Evolutionary conservation across 148 eudicot genomes (phyloP).

Genomic region (Chenopodium quinoa): DNA sequence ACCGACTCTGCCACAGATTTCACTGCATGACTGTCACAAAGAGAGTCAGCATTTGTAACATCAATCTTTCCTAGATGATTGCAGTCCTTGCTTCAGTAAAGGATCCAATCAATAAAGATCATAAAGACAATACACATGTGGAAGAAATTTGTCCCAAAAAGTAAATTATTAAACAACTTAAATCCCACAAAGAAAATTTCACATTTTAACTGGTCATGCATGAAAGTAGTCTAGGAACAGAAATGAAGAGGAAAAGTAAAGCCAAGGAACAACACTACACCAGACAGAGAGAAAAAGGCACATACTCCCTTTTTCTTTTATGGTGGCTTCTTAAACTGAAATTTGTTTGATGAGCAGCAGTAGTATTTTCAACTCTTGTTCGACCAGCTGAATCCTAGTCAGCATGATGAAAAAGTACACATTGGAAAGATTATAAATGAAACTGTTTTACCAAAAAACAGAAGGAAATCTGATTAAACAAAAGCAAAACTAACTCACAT

Average conservation of each 20-base stretch:
- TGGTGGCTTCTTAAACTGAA: slow-evolving; percentile 32
- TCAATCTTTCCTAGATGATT: slow-evolving; percentile 13
- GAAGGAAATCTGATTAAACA: slow-evolving; percentile 6
- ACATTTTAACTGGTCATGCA: not conserved
- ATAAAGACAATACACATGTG: not conserved
- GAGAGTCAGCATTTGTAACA: slow-evolving; percentile 24
- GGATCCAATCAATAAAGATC: slow-evolving; percentile 8
- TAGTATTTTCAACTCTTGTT: slow-evolving; percentile 21
- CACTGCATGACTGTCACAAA: slow-evolving; percentile 9
- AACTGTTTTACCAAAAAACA: not conserved
- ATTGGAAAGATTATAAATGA: slow-evolving; percentile 7
- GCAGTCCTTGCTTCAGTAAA: slow-evolving; percentile 30
- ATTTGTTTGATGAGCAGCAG: slow-evolving; percentile 22
- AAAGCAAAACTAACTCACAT: slow-evolving; percentile 35
- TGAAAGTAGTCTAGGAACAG: slow-evolving; percentile 1
- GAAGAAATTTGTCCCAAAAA: not conserved
- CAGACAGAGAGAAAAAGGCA: not conserved
- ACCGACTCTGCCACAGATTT: slow-evolving; percentile 20
- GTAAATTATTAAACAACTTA: not conserved
- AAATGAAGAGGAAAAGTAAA: not conserved
- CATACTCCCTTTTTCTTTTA: slow-evolving; percentile 47
- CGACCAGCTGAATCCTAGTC: slow-evolving; percentile 43
- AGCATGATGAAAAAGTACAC: slow-evolving; percentile 15
- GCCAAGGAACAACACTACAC: not conserved
- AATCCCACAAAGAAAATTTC: not conserved